Conservation (phyloP, 106 monocot species). For the Alisma plantagoaquatica region DNA sequence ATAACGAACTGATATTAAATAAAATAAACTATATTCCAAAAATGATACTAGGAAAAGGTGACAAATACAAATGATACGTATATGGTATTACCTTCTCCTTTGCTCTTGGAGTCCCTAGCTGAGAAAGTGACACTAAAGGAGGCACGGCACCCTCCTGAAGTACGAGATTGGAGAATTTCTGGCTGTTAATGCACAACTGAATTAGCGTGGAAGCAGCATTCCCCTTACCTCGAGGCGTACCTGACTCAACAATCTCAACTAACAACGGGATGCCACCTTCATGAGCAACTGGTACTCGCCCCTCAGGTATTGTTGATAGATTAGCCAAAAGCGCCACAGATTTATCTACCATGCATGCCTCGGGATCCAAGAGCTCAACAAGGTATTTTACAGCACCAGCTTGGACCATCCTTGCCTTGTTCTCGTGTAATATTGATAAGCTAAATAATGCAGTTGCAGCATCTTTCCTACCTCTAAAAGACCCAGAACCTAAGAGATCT, state of each 20-base stretch:
- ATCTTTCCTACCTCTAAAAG: conserved; percentile 72
- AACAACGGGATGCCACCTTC: conserved; percentile 64
- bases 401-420: conserved; percentile 70
- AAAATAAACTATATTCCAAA: too few species aligned
- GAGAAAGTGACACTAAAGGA: conserved; percentile 61
- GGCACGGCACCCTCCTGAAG: conserved; percentile 85
- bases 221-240: conserved; percentile 69
- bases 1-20: too few species aligned
- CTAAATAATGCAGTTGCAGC: conserved; percentile 76
- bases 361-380: conserved; percentile 46
- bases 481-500: conserved; percentile 47
- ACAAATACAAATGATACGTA: too few species aligned
- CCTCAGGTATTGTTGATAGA: conserved; percentile 66
- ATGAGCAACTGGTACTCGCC: conserved; percentile 33
- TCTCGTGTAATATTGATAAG: conserved; percentile 60
- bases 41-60: too few species aligned
- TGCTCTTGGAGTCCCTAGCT: conserved; percentile 71
- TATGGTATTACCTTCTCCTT: conserved; percentile 96
- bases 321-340: conserved; percentile 68
- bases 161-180: conserved; percentile 48
- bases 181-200: conserved; percentile 63
- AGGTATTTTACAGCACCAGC: conserved; percentile 71
- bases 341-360: conserved; percentile 59
- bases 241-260: conserved; percentile 67
- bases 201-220: conserved; percentile 71